phyloP scores from a whole-genome alignment of 805 yeast species.

The Kuraishia floccosa region DNA sequence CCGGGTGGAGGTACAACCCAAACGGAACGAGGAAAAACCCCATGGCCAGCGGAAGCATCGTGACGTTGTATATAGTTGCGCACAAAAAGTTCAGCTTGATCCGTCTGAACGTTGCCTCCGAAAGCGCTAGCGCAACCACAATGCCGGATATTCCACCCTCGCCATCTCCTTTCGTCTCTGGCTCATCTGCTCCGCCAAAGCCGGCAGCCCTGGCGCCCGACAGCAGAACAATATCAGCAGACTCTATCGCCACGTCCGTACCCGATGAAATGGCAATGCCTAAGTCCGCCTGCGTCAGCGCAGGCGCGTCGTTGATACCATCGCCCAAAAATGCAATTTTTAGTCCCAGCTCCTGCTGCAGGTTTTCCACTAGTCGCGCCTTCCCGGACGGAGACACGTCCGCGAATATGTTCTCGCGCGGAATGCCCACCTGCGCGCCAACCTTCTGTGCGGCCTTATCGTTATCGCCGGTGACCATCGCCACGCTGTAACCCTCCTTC shows the following conservation, averaged over 20 bases:
- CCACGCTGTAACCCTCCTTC: constrained; percentile 46
- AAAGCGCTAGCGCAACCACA: constrained; percentile 52
- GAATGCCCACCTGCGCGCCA: constrained; percentile 60
- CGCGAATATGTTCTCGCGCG: constrained; percentile 52
- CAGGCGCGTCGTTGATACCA: constrained; percentile 97
- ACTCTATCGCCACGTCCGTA: constrained; percentile 91
- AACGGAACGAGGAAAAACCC: constrained; percentile 73
- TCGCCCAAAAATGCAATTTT: constrained; percentile 89
- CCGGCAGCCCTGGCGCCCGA: constrained; percentile 13
- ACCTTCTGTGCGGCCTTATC: constrained; percentile 47
- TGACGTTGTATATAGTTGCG: constrained; percentile 74
- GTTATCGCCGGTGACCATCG: constrained; percentile 88
- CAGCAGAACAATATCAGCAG: constrained; percentile 85
- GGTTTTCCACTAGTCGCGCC: constrained; percentile 46
- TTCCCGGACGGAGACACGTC: constrained; percentile 73
- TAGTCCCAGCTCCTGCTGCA: constrained; percentile 29
- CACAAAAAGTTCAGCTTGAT: constrained; percentile 77
- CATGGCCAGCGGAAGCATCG: constrained; percentile 91
- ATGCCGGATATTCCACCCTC: constrained; percentile 31
- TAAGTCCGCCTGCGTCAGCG: constrained; percentile 75
- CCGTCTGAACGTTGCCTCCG: constrained; percentile 56
- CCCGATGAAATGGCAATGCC: constrained; percentile 92
- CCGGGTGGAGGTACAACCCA: constrained; percentile 71
- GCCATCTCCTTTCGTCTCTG: too few relatives aligned
- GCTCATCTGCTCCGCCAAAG: too few relatives aligned